Evolutionary conservation across 2,329 filamentous ascomycete genomes (phyloP), one percentile per base, ranked within the genome.

Genomic region (Conoideocrella luteorostrata): DNA sequence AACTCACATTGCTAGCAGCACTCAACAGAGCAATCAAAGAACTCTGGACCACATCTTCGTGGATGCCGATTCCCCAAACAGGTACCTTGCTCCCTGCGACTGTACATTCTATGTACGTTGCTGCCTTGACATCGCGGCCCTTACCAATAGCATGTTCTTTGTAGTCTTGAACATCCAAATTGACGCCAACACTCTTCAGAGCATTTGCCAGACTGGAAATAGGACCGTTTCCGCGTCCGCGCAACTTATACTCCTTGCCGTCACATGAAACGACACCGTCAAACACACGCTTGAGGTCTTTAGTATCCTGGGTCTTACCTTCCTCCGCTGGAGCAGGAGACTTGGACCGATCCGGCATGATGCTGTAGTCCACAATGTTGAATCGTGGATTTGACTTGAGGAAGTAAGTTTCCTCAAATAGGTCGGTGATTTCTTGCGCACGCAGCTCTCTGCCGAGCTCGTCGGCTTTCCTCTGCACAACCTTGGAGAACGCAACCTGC

Each of bases 121-220:
- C 91, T n/a, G 91, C 91, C 71, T 94, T 94, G 52, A 91, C 88
- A 48, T 88, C 80, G 45, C 81, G 78, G 48, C 87, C 88, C 41
- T 75, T 73, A 52, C 88, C 88, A 54, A 97, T 89, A 22, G 90
- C 85, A 67, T 97, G 91, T 66, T 97, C 93, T 72, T 94, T 95
- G 73, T 97, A 97, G 63, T 96, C 88, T 36, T 83, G 79, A 41
- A 97, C 88, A 59, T 97, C 91, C 20, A 97, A 72, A 58, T 94
- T 84, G 50, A 97, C 84, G 46, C 88, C 87, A 26, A 97, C 68
- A 13, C 74, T 74, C 54, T 80, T 78, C 34, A 98, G 75, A 13
- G 90, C 91, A 55, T 88, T 83, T 2, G 88, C 88, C 58, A 97
- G 69, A 50, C 86, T 88, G 4, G 89, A 96, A 55, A 97, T 88